phyloP scores from a whole-genome alignment of 345 rosid species.

The Eucalyptus cloeziana region DNA sequence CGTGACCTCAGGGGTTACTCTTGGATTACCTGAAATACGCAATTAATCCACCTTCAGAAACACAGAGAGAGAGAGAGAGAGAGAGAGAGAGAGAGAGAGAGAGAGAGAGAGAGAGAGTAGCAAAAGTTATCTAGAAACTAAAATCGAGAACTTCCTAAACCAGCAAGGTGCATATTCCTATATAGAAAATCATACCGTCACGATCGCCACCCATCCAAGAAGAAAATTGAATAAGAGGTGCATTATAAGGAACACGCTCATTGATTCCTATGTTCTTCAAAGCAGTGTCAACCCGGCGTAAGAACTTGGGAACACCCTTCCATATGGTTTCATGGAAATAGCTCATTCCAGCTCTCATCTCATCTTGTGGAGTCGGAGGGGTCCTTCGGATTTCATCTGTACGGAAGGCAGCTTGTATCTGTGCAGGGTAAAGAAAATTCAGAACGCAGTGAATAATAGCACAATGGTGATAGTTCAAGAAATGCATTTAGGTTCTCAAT shows the following conservation, averaged over 20 bases:
- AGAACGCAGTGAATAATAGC: background rate
- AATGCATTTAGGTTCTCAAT: background rate
- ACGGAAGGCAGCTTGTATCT: constrained; percentile 99
- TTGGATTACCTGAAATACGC: constrained; percentile 61
- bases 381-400: constrained; percentile 99
- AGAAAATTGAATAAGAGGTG: constrained; percentile 95
- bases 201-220: constrained; percentile 99
- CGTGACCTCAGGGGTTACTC: constrained; percentile 99
- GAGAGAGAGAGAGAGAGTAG: background rate
- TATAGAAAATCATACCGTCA: constrained; percentile 51
- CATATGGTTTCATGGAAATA: constrained; percentile 98
- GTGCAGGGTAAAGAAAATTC: background rate
- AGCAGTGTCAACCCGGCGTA: constrained; percentile 97
- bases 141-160: background rate
- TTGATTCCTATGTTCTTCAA: constrained; percentile 88
- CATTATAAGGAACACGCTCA: constrained; percentile 95
- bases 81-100: background rate
- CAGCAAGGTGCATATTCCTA: background rate
- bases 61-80: background rate
- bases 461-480: background rate
- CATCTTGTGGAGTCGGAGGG: constrained; percentile 98
- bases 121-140: background rate
- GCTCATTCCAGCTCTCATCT: constrained; percentile 99
- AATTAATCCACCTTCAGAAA: background rate
- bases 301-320: constrained; percentile 98